phyloP scores from a whole-genome alignment of 2,329 filamentous ascomycete genomes.

The Neurospora crassa region DNA sequence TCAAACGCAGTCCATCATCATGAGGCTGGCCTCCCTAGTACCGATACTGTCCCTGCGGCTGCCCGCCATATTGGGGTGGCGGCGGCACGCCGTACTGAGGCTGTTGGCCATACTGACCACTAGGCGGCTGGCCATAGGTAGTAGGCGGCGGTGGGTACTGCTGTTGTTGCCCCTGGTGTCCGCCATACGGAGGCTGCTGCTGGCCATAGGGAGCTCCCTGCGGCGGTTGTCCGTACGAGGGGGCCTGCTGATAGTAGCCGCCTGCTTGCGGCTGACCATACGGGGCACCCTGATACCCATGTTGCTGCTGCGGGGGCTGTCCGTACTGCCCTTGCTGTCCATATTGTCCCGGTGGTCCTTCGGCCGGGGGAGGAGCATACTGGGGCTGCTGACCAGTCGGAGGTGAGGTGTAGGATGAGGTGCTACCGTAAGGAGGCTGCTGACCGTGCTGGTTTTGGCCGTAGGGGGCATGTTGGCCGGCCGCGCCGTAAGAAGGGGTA shows the following conservation, averaged over 20 bases:
- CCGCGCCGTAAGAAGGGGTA: constrained; percentile 15
- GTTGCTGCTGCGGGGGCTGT: constrained; percentile 12
- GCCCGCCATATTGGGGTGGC: neutral
- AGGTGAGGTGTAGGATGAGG: neutral
- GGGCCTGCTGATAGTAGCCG: constrained; percentile 6
- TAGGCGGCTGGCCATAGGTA: neutral
- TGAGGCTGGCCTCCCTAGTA: neutral
- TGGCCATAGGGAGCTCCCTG: constrained; percentile 1
- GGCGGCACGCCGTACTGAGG: neutral
- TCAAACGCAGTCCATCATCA: neutral
- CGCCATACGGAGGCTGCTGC: constrained; percentile 2
- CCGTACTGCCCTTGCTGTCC: neutral
- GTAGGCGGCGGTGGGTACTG: neutral
- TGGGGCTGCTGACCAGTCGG: constrained; percentile 1
- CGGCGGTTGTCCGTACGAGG: constrained; percentile 1
- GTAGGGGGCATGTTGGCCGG: constrained; percentile 18
- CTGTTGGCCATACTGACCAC: neutral
- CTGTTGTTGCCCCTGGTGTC: constrained; percentile 1
- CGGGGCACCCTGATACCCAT: neutral
- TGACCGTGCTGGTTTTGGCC: constrained; percentile 19
- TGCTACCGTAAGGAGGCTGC: neutral
- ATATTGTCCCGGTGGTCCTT: neutral
- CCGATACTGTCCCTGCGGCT: neutral
- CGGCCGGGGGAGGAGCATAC: constrained; percentile 1
- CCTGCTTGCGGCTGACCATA: constrained; percentile 5